These are phyloP conservation scores for Dioszegia crocea DNA, from an alignment of 768 basidiomycete species.

Conservation along the genomic window DNA sequence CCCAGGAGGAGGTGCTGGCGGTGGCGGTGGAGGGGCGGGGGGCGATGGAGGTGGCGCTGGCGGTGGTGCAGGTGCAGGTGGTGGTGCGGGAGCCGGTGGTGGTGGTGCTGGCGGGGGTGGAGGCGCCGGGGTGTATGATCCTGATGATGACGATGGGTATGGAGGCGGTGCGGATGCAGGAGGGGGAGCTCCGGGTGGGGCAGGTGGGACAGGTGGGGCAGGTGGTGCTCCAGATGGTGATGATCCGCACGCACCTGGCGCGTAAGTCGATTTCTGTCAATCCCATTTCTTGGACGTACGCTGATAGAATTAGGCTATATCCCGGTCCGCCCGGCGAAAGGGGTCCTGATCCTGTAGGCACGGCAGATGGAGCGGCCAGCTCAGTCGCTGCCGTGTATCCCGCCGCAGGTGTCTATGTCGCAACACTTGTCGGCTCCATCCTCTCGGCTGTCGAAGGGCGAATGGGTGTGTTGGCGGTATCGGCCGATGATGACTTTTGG, in stretches of 20 bases:
- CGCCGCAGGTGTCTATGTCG: slow-evolving; percentile 9
- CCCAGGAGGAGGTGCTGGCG: not conserved
- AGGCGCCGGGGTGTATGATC: not conserved
- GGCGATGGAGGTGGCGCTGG: not conserved
- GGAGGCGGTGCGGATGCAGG: slow-evolving; percentile 4
- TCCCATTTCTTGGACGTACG: not conserved
- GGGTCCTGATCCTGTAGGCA: slow-evolving; percentile 4
- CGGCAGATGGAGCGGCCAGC: slow-evolving; percentile 2
- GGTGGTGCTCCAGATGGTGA: not conserved
- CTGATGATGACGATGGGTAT: slow-evolving; percentile 2
- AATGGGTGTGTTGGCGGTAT: not conserved
- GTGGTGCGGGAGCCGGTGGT: not conserved
- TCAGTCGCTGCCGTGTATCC: slow-evolving; percentile 3
- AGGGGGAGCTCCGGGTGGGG: not conserved
- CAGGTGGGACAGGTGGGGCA: not conserved
- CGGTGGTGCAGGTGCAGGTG: not conserved
- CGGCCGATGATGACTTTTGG: slow-evolving; percentile 11
- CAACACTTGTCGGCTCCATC: slow-evolving; percentile 9
- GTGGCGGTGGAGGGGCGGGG: not conserved
- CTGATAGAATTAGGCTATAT: slow-evolving; percentile 5
- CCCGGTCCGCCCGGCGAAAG: slow-evolving; percentile 4
- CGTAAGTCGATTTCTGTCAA: not conserved
- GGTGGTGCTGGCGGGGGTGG: slow-evolving; percentile 1
- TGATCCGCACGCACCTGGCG: not conserved
- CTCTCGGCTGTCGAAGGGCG: slow-evolving; percentile 1